Base-by-base conservation (phyloP, 2,329 filamentous ascomycete genomes). In the Akanthomyces lecanii region DNA sequence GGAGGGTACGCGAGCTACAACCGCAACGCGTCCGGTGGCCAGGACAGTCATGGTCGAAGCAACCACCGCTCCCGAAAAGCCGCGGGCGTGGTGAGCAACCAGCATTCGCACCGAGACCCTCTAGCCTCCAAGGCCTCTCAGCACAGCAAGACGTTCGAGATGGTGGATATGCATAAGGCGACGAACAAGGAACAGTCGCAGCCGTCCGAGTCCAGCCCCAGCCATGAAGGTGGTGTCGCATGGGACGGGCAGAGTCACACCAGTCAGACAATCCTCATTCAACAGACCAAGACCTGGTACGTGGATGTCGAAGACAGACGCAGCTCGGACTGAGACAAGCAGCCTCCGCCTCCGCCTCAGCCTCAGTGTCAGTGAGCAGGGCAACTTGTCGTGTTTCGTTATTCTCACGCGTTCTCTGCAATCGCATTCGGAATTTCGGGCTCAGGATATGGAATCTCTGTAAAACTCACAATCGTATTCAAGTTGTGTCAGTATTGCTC, bases 11-110 rank as follows among this genome's bases (percentile, higher is more conserved):
- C 50, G 11, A 59, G 51, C 56, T 64, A 68, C 44, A 61, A 53
- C 12, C 67, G 50, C 10, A 61, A 55, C 0, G 68, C 64, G 18
- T 66, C 67, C 1, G 64, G 54, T 5, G 65, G 68, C 18, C 65
- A 56, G 42, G 70, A 66, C 33, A 64, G 30, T 21, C 18, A 38
- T 28, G 40, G 44, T 6, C 33, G 58, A n/a, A 44, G 57, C 30
- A 50, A 44, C 8, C n/a, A 47, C 57, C 47, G 25, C 23, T 36
- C 33, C 14, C 30, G 16, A 10, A 5, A 11, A 14, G 51, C n/a
- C 12, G 33, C n/a, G 1, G 21, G 10, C 2, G 33, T 11, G 10
- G 33, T 36, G 6, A 57, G 44, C 51, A 50, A 38, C 25, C 33
- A 36, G 16, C 25, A 4, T 23, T 36, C 47, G 40, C 45, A 48